A percentile compares a stretch with the other conserved stretches of the same genome.
Evolutionary conservation across 176 grass and related monocot species (phyloP).

Genomic region (Aegilops bicornis): DNA sequence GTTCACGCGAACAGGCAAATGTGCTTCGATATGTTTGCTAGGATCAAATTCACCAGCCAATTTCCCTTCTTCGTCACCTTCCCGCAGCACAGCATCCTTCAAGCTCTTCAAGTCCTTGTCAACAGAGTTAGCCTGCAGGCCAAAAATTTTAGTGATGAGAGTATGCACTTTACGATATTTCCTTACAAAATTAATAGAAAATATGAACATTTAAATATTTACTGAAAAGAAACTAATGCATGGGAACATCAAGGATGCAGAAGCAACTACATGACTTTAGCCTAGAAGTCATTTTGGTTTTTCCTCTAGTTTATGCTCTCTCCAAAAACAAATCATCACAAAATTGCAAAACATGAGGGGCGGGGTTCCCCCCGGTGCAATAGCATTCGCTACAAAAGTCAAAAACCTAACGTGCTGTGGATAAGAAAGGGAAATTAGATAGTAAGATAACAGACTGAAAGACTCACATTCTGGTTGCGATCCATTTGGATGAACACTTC

Average conservation of each 20-base stretch:
- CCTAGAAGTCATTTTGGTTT: background rate
- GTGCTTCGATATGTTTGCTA: slow-evolving; percentile 67
- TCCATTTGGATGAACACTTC: slow-evolving; percentile 79
- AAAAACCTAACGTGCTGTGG: too few species aligned
- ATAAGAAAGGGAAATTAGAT: background rate
- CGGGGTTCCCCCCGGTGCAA: too few species aligned
- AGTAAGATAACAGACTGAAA: background rate
- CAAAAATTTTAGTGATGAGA: background rate
- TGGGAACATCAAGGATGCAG: background rate
- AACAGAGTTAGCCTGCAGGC: slow-evolving; percentile 48
- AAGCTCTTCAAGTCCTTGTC: slow-evolving; percentile 68
- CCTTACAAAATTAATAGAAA: background rate
- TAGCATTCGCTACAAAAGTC: too few species aligned
- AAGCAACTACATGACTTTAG: background rate
- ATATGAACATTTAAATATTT: background rate
- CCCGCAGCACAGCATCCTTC: slow-evolving; percentile 66
- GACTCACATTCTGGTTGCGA: slow-evolving; percentile 34
- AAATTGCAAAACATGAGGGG: too few species aligned
- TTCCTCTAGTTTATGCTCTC: too few species aligned
- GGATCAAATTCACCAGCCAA: slow-evolving; percentile 55
- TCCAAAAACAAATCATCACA: too few species aligned
- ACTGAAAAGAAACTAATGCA: background rate
- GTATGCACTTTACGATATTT: background rate
- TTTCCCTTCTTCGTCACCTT: slow-evolving; percentile 30
- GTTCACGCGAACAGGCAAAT: slow-evolving; percentile 89